Evolutionary conservation across 2,329 filamentous ascomycete genomes (phyloP), one percentile per base, ranked within the genome.

Genomic region (Zasmidium cellare): DNA sequence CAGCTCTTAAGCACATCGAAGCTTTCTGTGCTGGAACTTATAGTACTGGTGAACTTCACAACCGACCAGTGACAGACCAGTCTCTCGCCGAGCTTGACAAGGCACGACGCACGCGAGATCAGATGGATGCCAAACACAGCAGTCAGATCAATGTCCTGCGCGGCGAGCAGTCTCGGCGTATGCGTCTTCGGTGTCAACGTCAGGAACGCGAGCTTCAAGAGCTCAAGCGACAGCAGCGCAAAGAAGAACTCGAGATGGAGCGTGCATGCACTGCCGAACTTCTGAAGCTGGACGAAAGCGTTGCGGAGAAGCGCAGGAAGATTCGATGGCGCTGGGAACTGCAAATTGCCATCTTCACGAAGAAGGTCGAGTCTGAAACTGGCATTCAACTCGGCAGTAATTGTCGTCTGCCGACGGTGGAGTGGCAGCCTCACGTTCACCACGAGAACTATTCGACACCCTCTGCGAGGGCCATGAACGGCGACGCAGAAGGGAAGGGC

Each of bases 1-100:
- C 76, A 1, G 78, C 77, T 0, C 64, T 80, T 2, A 77, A 76
- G 58, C 75, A 80, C 58, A 79, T 80, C 72, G 76, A 79, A 57
- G 77, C 77, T 3, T 81, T 79, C 59, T 80, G 78, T 56, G 71
- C 72, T 3, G 77, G 76, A 12, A 71, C 62, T 7, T 69, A 69
- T 41, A 64, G 64, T 23, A 66, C 56, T 22, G 71, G 69, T 7
- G 64, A 69, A 24, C 60, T 60, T 1, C 72, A 74, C 51, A 59
- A 68, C 25, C 67, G 77, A 23, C 60, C 57, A 0, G 73, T 80
- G n/a, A 79, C 78, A 1, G 75, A 77, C 11, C 74, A 78, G 58
- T 77, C 79, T 50, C 71, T 71, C 9, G 69, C 69, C 28, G 77
- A 78, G 59, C 71, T 81, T 11, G 74, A 75, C 18, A 76, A 74